Conservation (phyloP, 2,329 filamentous ascomycete genomes). For the Colletotrichum tabaci region DNA sequence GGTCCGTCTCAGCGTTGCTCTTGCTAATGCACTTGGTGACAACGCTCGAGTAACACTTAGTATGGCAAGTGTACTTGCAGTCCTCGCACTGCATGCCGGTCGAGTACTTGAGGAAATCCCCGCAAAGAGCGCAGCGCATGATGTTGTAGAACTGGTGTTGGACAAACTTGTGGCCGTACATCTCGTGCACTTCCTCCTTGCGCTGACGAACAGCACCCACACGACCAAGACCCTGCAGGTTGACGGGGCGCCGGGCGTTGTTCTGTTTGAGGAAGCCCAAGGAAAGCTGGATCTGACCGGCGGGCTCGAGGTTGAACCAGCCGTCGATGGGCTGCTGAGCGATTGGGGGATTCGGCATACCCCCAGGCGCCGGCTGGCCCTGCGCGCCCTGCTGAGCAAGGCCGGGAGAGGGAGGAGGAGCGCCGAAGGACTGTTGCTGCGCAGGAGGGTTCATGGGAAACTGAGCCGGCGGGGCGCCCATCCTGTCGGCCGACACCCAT, state of each 20-base stretch:
- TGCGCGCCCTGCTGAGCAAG: slow-evolving; percentile 51
- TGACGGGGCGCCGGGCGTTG: slow-evolving; percentile 85
- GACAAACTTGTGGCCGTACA: slow-evolving; percentile 99
- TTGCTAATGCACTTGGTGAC: slow-evolving; percentile 99
- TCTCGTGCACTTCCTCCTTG: slow-evolving; percentile 98
- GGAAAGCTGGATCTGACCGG: slow-evolving; percentile 91
- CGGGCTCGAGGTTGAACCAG: slow-evolving; percentile 97
- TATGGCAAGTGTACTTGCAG: slow-evolving; percentile 99
- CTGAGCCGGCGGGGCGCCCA: slow-evolving; percentile 77
- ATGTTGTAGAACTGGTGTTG: slow-evolving; percentile 99
- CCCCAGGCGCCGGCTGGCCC: slow-evolving; percentile 50
- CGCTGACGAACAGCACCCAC: slow-evolving; percentile 97
- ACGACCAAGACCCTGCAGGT: slow-evolving; percentile 90
- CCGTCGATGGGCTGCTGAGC: slow-evolving; percentile 81
- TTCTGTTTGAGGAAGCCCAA: slow-evolving; percentile 94
- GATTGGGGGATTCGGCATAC: slow-evolving; percentile 61
- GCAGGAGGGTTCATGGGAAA: slow-evolving; percentile 70
- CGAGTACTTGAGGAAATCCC: slow-evolving; percentile 98
- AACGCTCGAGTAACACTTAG: slow-evolving; percentile 95
- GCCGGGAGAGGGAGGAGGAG: slow-evolving; percentile 60
- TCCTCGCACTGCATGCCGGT: slow-evolving; percentile 99
- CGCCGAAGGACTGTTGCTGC: slow-evolving; percentile 60
- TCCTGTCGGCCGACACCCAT: slow-evolving; percentile 97
- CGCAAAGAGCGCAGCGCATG: slow-evolving; percentile 98
- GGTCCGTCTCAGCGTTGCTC: slow-evolving; percentile 97